A percentile compares a stretch with the other conserved stretches of the same genome.
phyloP scores from a whole-genome alignment of 2,329 filamentous ascomycete species.

The Verruconis gallopava region DNA sequence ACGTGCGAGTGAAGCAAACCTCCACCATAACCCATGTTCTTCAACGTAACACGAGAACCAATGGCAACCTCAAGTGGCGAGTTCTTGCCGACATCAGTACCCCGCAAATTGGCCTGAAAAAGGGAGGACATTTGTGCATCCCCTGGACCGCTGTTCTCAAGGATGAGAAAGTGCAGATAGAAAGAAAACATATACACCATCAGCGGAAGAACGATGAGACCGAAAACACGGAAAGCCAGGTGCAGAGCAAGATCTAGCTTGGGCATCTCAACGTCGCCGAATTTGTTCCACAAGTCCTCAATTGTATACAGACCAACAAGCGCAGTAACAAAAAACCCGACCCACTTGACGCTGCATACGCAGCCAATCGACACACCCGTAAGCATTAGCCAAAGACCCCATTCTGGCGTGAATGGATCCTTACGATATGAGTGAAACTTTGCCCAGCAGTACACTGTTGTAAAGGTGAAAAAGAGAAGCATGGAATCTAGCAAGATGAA shows the following conservation, averaged over 20 bases:
- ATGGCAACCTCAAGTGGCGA: conserved; percentile 85
- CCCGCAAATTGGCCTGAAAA: conserved; percentile 91
- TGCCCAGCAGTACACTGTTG: conserved; percentile 91
- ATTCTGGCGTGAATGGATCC: conserved; percentile 77
- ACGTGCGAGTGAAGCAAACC: conserved; percentile 93
- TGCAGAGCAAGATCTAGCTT: conserved; percentile 62
- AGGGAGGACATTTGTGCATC: conserved; percentile 99
- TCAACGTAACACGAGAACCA: conserved; percentile 82
- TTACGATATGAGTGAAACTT: conserved; percentile 85
- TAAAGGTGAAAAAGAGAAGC: conserved; percentile 97
- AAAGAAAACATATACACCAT: conserved; percentile 94
- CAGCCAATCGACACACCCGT: conserved; percentile 93
- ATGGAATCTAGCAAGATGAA: conserved; percentile 98
- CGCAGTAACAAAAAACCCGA: conserved; percentile 89
- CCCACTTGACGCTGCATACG: conserved; percentile 97
- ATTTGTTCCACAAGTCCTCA: conserved; percentile 97
- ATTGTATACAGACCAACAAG: conserved; percentile 90
- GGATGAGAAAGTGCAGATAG: conserved; percentile 82
- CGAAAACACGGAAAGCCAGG: conserved; percentile 64
- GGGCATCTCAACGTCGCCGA: conserved; percentile 86
- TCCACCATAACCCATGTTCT: conserved; percentile 99
- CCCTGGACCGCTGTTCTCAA: conserved; percentile 86
- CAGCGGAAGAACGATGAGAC: conserved; percentile 78
- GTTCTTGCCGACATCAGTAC: conserved; percentile 86
- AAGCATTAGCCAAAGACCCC: conserved; percentile 89